Base-by-base conservation (phyloP, 371 early-diverging fungal species). In the Apophysomyces variabilis region DNA sequence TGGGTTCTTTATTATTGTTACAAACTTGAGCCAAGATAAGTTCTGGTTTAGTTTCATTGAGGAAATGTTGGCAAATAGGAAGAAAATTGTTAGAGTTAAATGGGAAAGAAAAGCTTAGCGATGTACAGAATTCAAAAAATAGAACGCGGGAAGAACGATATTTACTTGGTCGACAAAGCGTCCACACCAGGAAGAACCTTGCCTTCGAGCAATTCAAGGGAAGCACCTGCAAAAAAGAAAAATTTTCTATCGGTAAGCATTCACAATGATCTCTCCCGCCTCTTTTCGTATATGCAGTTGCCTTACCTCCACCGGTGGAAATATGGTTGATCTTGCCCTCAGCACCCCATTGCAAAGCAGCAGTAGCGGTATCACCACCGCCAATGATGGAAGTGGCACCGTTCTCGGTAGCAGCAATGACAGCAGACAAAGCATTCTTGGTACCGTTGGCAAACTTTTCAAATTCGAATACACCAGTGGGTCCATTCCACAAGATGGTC, bases 401-500 rank as follows among this genome's bases (percentile, higher is more conserved):
- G 21, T 89, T 80, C 46, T 88, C 77, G 63, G 96, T 95, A 47
- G 95, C 95, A 65, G 87, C 83, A 58, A 94, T 89, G 62, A 94
- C 92, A 44, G 95, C 96, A 59, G 94, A 91, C 70, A 97, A 82
- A 47, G 92, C 84, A 26, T 84, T 69, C 79, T 90, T 92, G 71
- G 99, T 99, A 64, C 99, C 99, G 12, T 68, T 74, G 38, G 94
- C 92, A 73, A 96, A 99, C 73, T 92, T 92, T 41, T 90, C 93
- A 68, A 95, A 95, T 87, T 99, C 99, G 82, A 98, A 99, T 61
- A 98, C 98, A 75, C 99, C 99, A 64, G 93, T 88, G 46, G 99
- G 99, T 14, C 97, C 99, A 86, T 99, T 99, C 99, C 99, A 99
- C 66, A 99, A 91, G 69, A 99, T 94, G 56, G 96, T 95, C 88